Evolutionary conservation across 2,329 filamentous ascomycete species (phyloP).

Genomic region (Stagonosporopsis cucurbitacearum): DNA sequence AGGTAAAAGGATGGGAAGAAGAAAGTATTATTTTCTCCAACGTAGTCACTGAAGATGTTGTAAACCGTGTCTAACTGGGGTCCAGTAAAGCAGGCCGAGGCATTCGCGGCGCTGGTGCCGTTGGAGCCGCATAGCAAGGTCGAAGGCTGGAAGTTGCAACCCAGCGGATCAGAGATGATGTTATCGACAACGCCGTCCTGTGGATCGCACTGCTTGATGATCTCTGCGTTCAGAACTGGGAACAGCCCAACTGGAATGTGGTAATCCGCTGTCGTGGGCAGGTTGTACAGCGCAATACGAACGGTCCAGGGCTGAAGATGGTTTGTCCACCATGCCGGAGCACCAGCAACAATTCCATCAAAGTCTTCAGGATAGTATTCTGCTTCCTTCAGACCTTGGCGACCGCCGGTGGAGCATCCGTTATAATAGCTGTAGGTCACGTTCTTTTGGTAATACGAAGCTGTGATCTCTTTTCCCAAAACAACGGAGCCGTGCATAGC

Average conservation of each 20-base stretch:
- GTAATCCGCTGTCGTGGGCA: conserved; percentile 53
- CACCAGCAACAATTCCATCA: conserved; percentile 64
- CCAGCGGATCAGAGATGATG: conserved; percentile 54
- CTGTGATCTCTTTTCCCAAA: conserved; percentile 56
- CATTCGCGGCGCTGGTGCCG: conserved; percentile 37
- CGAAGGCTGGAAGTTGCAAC: conserved; percentile 53
- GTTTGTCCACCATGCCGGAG: conserved; percentile 58
- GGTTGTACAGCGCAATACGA: conserved; percentile 57
- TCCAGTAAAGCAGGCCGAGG: conserved; percentile 52
- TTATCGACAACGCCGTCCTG: conserved; percentile 58
- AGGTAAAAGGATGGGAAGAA: conserved; percentile 50
- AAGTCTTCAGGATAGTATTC: conserved; percentile 64
- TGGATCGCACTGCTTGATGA: conserved; percentile 59
- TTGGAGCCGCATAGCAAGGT: conserved; percentile 47
- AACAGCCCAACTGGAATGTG: conserved; percentile 56
- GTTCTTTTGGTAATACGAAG: conserved; percentile 56
- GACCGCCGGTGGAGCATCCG: conserved; percentile 66
- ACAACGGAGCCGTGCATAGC: conserved; percentile 57
- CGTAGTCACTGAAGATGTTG: conserved; percentile 52
- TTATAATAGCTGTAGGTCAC: conserved; percentile 60
- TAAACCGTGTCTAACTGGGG: conserved; percentile 53
- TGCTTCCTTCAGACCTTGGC: conserved; percentile 63
- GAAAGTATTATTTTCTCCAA: conserved; percentile 51
- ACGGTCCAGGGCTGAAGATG: conserved; percentile 56
- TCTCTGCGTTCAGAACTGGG: conserved; percentile 51